Percentiles rank a stretch among this genome's conserved stretches.
These are phyloP conservation scores for Neltuma alba DNA, from an alignment of 306 rosid genomes.

Conservation along the genomic window DNA sequence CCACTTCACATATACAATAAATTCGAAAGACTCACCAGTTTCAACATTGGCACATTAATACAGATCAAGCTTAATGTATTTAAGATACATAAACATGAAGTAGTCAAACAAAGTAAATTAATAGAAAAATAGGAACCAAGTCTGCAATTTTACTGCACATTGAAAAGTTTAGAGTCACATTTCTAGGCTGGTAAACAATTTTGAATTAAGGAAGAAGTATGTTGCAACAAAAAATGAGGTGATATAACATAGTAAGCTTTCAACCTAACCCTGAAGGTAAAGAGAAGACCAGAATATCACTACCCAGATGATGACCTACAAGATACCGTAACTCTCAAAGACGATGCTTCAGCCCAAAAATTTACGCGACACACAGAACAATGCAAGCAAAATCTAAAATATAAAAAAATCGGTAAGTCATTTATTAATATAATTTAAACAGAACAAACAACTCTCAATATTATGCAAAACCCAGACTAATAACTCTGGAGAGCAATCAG, in stretches of 20 bases:
- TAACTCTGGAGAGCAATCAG: not conserved
- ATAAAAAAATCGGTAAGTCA: not conserved
- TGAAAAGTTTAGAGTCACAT: too few relatives aligned
- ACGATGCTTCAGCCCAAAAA: not conserved
- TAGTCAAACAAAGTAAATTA: too few relatives aligned
- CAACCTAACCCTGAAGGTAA: not conserved
- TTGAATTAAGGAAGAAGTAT: too few relatives aligned
- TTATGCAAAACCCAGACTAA: not conserved
- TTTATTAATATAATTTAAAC: not conserved
- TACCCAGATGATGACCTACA: not conserved
- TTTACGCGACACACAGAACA: not conserved
- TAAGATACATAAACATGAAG: too few relatives aligned
- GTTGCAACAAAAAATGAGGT: too few relatives aligned
- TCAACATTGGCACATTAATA: too few relatives aligned
- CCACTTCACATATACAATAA: not conserved
- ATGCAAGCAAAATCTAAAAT: not conserved
- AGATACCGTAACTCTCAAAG: not conserved
- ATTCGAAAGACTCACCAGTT: too few relatives aligned
- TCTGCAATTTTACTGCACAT: too few relatives aligned
- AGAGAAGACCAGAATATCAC: not conserved
- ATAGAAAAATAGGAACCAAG: too few relatives aligned
- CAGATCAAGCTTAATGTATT: too few relatives aligned
- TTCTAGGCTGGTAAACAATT: not conserved
- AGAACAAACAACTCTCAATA: not conserved
- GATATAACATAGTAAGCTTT: not conserved